phyloP scores from a whole-genome alignment of 2,329 filamentous ascomycete genomes.

The Alternaria panax region DNA sequence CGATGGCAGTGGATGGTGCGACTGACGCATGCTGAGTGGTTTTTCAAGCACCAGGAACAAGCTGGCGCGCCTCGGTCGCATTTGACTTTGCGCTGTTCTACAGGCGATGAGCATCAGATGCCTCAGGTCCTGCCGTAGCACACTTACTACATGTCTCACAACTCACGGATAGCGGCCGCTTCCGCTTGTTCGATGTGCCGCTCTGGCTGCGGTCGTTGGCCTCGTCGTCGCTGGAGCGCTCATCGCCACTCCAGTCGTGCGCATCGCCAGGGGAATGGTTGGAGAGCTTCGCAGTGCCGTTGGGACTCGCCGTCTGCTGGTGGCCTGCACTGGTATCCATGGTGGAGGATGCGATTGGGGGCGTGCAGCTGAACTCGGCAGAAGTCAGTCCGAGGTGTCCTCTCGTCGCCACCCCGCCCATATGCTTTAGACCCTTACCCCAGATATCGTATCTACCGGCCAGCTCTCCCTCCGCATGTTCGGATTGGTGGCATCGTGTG shows the following conservation, averaged over 20 bases:
- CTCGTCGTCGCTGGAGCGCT: constrained; percentile 53
- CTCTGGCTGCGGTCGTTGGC: constrained; percentile 46
- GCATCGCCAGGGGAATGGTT: constrained; percentile 46
- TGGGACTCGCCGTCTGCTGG: constrained; percentile 42
- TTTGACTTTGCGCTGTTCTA: constrained; percentile 74
- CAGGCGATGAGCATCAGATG: not conserved
- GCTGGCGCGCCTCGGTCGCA: constrained; percentile 75
- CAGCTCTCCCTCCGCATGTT: constrained; percentile 6
- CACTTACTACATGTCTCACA: constrained; percentile 64
- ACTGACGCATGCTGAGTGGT: constrained; percentile 66
- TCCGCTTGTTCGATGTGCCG: constrained; percentile 54
- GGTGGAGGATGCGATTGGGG: constrained; percentile 29
- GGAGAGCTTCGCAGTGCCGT: constrained; percentile 41
- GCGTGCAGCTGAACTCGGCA: constrained; percentile 29
- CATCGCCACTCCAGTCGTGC: constrained; percentile 46
- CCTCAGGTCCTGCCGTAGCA: not conserved
- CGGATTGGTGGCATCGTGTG: constrained; percentile 27
- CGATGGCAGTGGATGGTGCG: constrained; percentile 1
- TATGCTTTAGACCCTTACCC: constrained; percentile 27
- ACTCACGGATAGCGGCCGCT: constrained; percentile 61
- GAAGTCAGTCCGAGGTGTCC: constrained; percentile 24
- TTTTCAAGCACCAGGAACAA: constrained; percentile 75
- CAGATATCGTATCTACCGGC: constrained; percentile 20
- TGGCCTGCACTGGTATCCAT: constrained; percentile 42
- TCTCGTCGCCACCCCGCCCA: constrained; percentile 30